These are phyloP conservation scores for Candida methanosorbosa DNA, from an alignment of 805 yeast genomes.

Conservation along the genomic window DNA sequence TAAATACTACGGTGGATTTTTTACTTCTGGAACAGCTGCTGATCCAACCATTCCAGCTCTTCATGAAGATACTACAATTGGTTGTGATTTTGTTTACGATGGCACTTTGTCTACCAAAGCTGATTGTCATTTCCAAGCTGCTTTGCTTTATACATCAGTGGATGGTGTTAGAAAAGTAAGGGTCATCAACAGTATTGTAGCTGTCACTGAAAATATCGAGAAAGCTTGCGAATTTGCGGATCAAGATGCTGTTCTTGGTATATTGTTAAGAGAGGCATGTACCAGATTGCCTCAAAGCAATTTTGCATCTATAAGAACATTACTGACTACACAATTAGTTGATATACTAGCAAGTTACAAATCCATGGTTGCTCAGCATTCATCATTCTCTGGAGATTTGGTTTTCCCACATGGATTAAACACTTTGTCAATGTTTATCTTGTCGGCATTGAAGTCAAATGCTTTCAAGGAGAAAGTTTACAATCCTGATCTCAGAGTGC, in stretches of 20 bases:
- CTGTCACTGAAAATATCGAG: slow-evolving; percentile 64
- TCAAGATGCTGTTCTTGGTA: slow-evolving; percentile 52
- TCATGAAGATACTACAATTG: slow-evolving; percentile 53
- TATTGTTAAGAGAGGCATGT: slow-evolving; percentile 42
- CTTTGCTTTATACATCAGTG: slow-evolving; percentile 72
- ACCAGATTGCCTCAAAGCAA: slow-evolving; percentile 31
- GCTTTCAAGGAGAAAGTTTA: slow-evolving; percentile 46
- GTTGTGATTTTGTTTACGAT: slow-evolving; percentile 69
- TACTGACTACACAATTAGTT: slow-evolving; percentile 30
- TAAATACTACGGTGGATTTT: slow-evolving; percentile 60
- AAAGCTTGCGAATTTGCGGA: slow-evolving; percentile 77
- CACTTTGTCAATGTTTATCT: slow-evolving; percentile 56
- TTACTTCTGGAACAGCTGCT: slow-evolving; percentile 27
- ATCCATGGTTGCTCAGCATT: slow-evolving; percentile 31
- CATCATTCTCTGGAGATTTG: slow-evolving; percentile 49
- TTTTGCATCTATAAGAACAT: slow-evolving; percentile 23
- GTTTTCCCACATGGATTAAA: slow-evolving; percentile 76
- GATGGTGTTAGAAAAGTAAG: slow-evolving; percentile 77
- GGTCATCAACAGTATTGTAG: slow-evolving; percentile 75
- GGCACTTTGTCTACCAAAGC: slow-evolving; percentile 58
- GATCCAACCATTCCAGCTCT: slow-evolving; percentile 71
- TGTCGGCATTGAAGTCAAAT: slow-evolving; percentile 61
- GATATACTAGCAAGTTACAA: slow-evolving; percentile 56
- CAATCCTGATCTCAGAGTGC: slow-evolving; percentile 58
- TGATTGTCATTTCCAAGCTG: slow-evolving; percentile 89